Base-by-base conservation (phyloP, 2,329 filamentous ascomycete genomes). In the Claviceps pazoutovae region DNA sequence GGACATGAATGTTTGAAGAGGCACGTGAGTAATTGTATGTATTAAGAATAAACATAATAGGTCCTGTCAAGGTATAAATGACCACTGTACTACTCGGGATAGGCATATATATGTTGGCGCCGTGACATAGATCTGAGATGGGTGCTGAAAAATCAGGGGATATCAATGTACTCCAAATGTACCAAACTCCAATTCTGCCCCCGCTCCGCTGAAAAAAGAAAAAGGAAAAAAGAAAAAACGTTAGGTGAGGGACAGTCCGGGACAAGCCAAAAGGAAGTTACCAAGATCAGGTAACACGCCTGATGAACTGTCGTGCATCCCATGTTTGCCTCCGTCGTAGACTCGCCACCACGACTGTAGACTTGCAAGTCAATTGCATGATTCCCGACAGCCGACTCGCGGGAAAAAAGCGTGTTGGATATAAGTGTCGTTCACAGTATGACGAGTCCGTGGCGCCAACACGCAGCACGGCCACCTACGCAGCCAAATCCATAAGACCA, bases 401-500 rank as follows among this genome's bases (percentile, higher is more conserved):
- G 9, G 3, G 7, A 30, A 8, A 34, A 34, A 34, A 9, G 30
- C 30, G 1, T 34, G 8, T 11, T 34, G 30, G 1, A 34, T 34
- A 34, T 9, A 34, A 34, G 30, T 11, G 9, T 34, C 30, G 30
- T 34, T 34, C 30, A 9, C 30, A 11, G 30, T 34, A 34, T 34
- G 30, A 11, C 30, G 30, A 4, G 1, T 34, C 4, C 30, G 9
- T 9, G 30, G 9, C 30, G 9, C 30, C 3, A 9, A 9, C 30
- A 11, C 9, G 30, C 30, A 11, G 9, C 3, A 26, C 23, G 23
- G 1, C 23, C 23, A 34, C 30, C 44, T 46, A 53, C 16, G 45
- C 34, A 6, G 38, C 50, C 50, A 54, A 17, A n/a, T 48, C 50
- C 26, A 52, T 42, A 8, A 48, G 38, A 13, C 44, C 34, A 14